These are phyloP conservation scores for Boletus speciosus DNA, from an alignment of 768 basidiomycete genomes.

Conservation along the genomic window DNA sequence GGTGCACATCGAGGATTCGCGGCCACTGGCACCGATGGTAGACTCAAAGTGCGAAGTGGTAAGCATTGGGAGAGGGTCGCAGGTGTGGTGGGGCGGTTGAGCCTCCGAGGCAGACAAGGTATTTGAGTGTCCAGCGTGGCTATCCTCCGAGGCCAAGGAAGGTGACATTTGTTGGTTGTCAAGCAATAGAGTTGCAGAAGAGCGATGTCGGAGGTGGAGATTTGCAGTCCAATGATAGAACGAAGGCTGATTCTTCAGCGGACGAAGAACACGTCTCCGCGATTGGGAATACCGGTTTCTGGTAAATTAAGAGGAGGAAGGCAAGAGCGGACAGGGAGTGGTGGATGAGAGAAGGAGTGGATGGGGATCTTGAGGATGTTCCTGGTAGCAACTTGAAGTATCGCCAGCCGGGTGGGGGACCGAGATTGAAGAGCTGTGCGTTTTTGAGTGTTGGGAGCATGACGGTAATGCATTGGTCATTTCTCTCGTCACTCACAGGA, in stretches of 20 bases:
- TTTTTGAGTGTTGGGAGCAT: slow-evolving; percentile 24
- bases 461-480: slow-evolving; percentile 25
- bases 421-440: slow-evolving; percentile 2
- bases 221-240: slow-evolving; percentile 31
- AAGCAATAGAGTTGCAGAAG: slow-evolving; percentile 26
- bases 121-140: slow-evolving; percentile 24
- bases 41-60: slow-evolving; percentile 3
- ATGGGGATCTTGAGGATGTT: slow-evolving; percentile 5
- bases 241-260: slow-evolving; percentile 13
- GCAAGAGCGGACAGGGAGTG: not conserved
- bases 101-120: slow-evolving; percentile 7
- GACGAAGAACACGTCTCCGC: slow-evolving; percentile 13
- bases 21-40: not conserved
- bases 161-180: slow-evolving; percentile 34
- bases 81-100: not conserved
- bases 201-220: slow-evolving; percentile 15
- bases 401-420: not conserved
- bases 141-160: slow-evolving; percentile 19
- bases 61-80: slow-evolving; percentile 19
- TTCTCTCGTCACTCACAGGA: slow-evolving; percentile 29
- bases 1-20: slow-evolving; percentile 4
- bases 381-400: slow-evolving; percentile 4
- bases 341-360: slow-evolving; percentile 14
- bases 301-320: slow-evolving; percentile 10
- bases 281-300: slow-evolving; percentile 19